Base-by-base conservation (phyloP, 441 rosid genomes). In the Syzygium malaccense region DNA sequence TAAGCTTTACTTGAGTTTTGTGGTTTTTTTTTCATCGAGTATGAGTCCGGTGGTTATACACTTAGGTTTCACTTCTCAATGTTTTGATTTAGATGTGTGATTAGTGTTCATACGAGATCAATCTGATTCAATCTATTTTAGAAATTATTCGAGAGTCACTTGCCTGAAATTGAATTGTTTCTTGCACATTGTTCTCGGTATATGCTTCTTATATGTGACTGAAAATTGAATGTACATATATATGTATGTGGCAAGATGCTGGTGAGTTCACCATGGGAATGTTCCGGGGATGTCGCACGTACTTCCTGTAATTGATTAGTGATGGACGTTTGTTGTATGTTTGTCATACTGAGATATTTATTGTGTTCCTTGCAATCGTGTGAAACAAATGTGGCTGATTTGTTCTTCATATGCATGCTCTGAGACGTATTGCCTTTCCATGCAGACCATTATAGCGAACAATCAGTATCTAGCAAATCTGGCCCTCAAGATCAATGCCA, bases 401-500 rank as follows among this genome's bases (percentile, higher is more conserved):
- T 60, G 66, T 28, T 60, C 66, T 60, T 60, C 64, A 1, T 60
- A 28, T 60, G 66, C 66, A 12, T 26, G 66, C 66, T 60, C 13
- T 5, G 30, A 60, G 64, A 58, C 64, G 84, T 97, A 98, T 87
- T 95, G 96, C 89, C 93, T 97, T 90, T 92, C 95, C 2, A 19
- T 0, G 19, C 48, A 85, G 33, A 96, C 96, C 15, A 91, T 88
- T 58, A 91, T 25, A 80, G 92, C 90, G 37, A 88, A 86, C 12
- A 98, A 97, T 75, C 98, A 94, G 89, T 95, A 94, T 86, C 94
- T 93, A 23, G 96, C 97, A 41, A 95, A 95, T 91, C 93, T 97
- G 30, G 96, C 95, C 25, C 95, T 97, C 66, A 97, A 95, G 93
- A 96, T 97, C 87, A 97, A 97, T 66, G 97, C 98, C 2, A 97